A percentile compares a stretch with the other conserved stretches of the same genome.
Evolutionary conservation across 2,329 filamentous ascomycete genomes (phyloP).

Genomic region (Fusarium miscanthi): DNA sequence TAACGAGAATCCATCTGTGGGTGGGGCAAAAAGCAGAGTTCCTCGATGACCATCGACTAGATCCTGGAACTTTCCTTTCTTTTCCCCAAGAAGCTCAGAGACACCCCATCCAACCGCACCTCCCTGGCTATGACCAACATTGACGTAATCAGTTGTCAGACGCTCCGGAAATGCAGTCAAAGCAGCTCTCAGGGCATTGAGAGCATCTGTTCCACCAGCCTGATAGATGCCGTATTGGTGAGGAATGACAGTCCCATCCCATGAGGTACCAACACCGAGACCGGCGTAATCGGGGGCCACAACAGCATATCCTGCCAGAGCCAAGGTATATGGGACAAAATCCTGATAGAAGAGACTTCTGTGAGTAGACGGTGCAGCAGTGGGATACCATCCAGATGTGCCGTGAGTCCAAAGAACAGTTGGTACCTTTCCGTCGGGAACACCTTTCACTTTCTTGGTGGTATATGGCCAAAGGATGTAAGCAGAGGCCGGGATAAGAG

Average conservation of each 20-base stretch:
- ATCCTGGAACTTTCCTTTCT: not conserved
- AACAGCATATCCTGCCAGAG: constrained; percentile 11
- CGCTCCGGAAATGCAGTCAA: not conserved
- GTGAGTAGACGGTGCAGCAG: not conserved
- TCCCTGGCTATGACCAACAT: not conserved
- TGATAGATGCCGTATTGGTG: not conserved
- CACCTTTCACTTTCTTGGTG: no score
- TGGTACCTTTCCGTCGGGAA: no score
- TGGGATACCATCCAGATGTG: not conserved
- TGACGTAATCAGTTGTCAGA: not conserved
- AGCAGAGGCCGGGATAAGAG: no score
- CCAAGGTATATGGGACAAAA: constrained; percentile 7
- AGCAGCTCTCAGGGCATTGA: not conserved
- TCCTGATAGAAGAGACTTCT: not conserved
- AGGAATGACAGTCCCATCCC: not conserved
- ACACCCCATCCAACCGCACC: not conserved
- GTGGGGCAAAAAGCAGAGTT: not conserved
- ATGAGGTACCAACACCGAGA: constrained; percentile 1
- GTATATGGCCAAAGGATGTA: no score
- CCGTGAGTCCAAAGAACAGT: not conserved
- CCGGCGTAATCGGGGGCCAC: constrained; percentile 27
- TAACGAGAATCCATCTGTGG: not conserved
- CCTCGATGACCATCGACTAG: not conserved
- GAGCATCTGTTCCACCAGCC: not conserved
- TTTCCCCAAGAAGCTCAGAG: not conserved